These are phyloP conservation scores for Urtica urens DNA, from an alignment of 306 rosid genomes.

Conservation along the genomic window DNA sequence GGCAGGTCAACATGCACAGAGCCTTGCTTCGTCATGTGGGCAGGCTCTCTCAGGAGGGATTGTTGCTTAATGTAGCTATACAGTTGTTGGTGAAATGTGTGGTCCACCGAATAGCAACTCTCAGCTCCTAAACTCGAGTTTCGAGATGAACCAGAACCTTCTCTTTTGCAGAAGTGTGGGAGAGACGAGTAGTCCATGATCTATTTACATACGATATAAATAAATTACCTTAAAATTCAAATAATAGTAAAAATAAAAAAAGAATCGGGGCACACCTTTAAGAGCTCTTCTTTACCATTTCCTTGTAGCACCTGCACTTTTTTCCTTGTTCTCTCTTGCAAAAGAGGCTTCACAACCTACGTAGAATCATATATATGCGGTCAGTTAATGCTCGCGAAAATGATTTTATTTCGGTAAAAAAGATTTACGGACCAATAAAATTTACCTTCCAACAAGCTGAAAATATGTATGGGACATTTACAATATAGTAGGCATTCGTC, in stretches of 20 bases:
- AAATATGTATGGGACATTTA: slow-evolving; percentile 76
- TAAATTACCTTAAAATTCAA: slow-evolving; percentile 3
- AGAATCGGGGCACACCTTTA: slow-evolving; percentile 40
- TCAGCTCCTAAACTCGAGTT: slow-evolving; percentile 34
- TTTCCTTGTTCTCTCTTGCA: slow-evolving; percentile 88
- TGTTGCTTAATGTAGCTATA: slow-evolving; percentile 61
- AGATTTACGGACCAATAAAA: neutral
- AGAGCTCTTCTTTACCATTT: slow-evolving; percentile 75
- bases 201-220: slow-evolving; percentile 33
- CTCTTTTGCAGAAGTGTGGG: slow-evolving; percentile 78
- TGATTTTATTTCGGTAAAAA: neutral
- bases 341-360: slow-evolving; percentile 94
- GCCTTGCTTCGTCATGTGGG: slow-evolving; percentile 53
- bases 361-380: slow-evolving; percentile 8
- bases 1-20: slow-evolving; percentile 75
- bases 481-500: slow-evolving; percentile 79
- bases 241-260: neutral
- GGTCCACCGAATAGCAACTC: slow-evolving; percentile 71
- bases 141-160: slow-evolving; percentile 69
- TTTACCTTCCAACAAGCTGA: slow-evolving; percentile 94
- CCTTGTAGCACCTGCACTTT: slow-evolving; percentile 80
- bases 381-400: slow-evolving; percentile 1
- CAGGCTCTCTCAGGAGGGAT: slow-evolving; percentile 31
- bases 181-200: slow-evolving; percentile 78
- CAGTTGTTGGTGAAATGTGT: slow-evolving; percentile 76